Conservation (phyloP, 2,329 filamentous ascomycete genomes). For the Parascedosporium putredinis region DNA sequence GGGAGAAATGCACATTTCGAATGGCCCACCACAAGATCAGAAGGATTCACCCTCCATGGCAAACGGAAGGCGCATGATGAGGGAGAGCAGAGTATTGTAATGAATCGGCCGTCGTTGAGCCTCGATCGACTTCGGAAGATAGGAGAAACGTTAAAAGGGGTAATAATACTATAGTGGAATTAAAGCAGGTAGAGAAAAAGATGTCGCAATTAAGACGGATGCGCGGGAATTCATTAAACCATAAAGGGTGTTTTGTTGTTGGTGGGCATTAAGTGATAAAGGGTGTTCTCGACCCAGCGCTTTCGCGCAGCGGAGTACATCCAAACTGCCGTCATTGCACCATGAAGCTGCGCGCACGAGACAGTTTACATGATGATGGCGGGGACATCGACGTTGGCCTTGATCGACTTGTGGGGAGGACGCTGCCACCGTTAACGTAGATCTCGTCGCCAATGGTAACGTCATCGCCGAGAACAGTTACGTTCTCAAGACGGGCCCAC, state of each 20-base stretch:
- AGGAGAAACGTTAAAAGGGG: background rate
- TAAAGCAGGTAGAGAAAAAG: background rate
- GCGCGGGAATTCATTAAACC: background rate
- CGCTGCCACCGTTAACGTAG: constrained; percentile 93
- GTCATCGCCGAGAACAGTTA: constrained; percentile 94
- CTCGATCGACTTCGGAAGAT: background rate
- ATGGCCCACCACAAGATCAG: background rate
- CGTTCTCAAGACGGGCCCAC: constrained; percentile 95
- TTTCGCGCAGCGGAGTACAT: background rate
- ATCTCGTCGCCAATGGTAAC: constrained; percentile 97
- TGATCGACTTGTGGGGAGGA: constrained; percentile 99
- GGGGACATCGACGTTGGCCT: constrained; percentile 82
- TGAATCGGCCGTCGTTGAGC: background rate
- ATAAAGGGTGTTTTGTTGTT: background rate
- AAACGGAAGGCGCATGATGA: too few species aligned
- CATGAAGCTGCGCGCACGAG: background rate
- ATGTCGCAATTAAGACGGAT: background rate
- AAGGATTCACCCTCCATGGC: background rate
- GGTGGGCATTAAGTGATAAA: background rate
- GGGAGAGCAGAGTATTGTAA: background rate
- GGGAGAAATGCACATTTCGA: background rate
- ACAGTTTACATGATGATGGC: constrained; percentile 54
- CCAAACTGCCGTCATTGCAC: background rate
- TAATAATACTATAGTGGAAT: constrained; percentile 4
- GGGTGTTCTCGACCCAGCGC: background rate